phyloP scores from a whole-genome alignment of 2,329 filamentous ascomycete species.

The Amesomyces nigricolor region DNA sequence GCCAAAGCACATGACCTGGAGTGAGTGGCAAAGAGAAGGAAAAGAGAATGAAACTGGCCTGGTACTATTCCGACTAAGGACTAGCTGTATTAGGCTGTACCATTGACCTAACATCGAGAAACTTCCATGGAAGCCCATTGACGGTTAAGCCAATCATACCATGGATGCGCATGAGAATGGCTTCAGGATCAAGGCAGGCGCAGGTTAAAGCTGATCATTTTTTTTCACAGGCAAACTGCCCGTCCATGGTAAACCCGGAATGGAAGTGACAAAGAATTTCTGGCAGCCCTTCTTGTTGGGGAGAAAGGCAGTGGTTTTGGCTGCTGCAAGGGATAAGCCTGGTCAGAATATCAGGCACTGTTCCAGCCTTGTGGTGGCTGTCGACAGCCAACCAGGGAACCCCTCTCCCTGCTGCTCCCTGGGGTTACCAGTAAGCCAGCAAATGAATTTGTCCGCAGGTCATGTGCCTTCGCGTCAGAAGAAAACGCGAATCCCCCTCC shows the following conservation, averaged over 20 bases:
- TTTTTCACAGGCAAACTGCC: too few relatives aligned
- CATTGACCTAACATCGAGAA: too few relatives aligned
- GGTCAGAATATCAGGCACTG: not conserved
- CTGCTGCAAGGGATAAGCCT: not conserved
- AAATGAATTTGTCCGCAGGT: slow-evolving; percentile 16
- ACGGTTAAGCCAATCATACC: too few relatives aligned
- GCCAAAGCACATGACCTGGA: slow-evolving; percentile 25
- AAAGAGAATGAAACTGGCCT: not conserved
- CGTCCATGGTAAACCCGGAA: too few relatives aligned
- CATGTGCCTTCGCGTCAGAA: slow-evolving; percentile 25
- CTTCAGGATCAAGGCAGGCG: too few relatives aligned
- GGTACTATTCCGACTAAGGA: not conserved
- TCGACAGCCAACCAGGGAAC: not conserved
- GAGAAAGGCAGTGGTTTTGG: not conserved
- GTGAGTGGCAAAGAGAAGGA: not conserved
- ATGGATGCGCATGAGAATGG: too few relatives aligned
- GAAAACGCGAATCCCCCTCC: slow-evolving; percentile 18
- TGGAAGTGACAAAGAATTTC: too few relatives aligned
- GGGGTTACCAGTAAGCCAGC: slow-evolving; percentile 6
- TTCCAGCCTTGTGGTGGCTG: not conserved
- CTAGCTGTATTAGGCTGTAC: not conserved
- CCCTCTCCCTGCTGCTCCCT: slow-evolving; percentile 14
- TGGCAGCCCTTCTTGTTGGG: too few relatives aligned
- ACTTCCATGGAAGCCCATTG: too few relatives aligned
- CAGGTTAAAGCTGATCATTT: too few relatives aligned